Conservation (phyloP, 139 green algal species). For the Pseudopediastrum boryanum region DNA sequence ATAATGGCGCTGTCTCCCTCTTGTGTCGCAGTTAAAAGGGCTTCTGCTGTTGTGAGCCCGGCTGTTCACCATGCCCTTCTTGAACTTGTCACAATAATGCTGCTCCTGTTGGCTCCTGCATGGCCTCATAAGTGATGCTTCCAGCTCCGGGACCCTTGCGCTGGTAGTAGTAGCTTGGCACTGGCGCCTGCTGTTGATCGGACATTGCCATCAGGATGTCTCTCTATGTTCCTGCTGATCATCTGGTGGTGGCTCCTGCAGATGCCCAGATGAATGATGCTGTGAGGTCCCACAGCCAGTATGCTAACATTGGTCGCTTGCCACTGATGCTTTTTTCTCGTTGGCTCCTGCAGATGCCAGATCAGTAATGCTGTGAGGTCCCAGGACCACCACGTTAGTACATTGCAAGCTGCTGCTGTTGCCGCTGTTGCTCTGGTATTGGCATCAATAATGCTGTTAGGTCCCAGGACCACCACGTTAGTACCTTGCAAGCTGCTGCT, state of each 20-base stretch:
- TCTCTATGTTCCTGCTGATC: neutral
- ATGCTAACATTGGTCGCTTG: neutral
- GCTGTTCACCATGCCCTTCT: neutral
- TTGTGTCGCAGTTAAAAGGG: no score
- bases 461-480: no score
- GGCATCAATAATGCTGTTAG: neutral
- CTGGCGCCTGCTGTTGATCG: neutral
- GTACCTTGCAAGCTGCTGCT: neutral
- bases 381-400: no score
- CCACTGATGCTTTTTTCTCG: neutral
- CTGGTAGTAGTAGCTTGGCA: neutral
- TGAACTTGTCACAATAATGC: neutral
- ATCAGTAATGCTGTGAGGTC: neutral
- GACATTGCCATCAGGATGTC: neutral
- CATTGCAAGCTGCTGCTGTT: neutral
- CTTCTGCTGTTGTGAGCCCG: no score
- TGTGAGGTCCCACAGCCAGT: conserved; percentile 2
- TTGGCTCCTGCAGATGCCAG: neutral
- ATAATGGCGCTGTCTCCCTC: no score
- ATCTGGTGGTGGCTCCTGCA: neutral
- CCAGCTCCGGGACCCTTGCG: neutral
- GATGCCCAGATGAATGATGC: neutral
- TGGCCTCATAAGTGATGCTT: neutral
- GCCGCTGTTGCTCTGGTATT: neutral
- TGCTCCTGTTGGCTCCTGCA: neutral